phyloP scores from a whole-genome alignment of 768 basidiomycete species.

The Leccinum sublutescens region DNA sequence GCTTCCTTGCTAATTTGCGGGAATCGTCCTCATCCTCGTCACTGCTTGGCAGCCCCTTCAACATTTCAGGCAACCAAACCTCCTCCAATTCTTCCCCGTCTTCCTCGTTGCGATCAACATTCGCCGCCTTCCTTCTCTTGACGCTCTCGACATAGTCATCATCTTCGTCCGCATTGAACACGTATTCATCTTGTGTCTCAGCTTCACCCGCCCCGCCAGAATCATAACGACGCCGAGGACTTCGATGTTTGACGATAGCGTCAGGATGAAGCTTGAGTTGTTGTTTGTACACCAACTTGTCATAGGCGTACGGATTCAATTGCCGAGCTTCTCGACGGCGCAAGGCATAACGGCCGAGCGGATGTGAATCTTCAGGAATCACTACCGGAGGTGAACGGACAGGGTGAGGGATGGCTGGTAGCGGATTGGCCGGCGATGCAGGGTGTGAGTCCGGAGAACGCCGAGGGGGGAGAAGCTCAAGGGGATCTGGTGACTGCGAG shows the following conservation, averaged over 20 bases:
- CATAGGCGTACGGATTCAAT: constrained; percentile 59
- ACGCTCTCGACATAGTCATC: constrained; percentile 26
- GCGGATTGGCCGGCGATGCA: constrained; percentile 1
- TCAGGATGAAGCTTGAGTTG: constrained; percentile 58
- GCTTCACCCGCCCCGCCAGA: constrained; percentile 29
- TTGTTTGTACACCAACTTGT: constrained; percentile 50
- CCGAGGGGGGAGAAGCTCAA: constrained; percentile 14
- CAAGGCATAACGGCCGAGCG: constrained; percentile 47
- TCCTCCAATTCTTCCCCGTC: not conserved
- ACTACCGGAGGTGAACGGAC: constrained; percentile 3
- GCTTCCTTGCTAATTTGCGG: constrained; percentile 30
- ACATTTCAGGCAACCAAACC: constrained; percentile 35
- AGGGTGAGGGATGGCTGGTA: not conserved
- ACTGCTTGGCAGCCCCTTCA: constrained; percentile 39
- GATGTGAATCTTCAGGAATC: constrained; percentile 20
- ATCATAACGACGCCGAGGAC: constrained; percentile 31
- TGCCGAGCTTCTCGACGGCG: constrained; percentile 56
- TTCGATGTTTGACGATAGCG: constrained; percentile 57
- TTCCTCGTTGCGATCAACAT: constrained; percentile 1
- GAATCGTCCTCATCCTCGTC: constrained; percentile 42
- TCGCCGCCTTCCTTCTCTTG: constrained; percentile 7
- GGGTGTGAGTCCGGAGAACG: not conserved
- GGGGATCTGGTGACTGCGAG: constrained; percentile 25
- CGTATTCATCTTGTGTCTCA: constrained; percentile 33
- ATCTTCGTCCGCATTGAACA: constrained; percentile 24